phyloP scores from a whole-genome alignment of 805 yeast species.

The Lipomyces kockii region DNA sequence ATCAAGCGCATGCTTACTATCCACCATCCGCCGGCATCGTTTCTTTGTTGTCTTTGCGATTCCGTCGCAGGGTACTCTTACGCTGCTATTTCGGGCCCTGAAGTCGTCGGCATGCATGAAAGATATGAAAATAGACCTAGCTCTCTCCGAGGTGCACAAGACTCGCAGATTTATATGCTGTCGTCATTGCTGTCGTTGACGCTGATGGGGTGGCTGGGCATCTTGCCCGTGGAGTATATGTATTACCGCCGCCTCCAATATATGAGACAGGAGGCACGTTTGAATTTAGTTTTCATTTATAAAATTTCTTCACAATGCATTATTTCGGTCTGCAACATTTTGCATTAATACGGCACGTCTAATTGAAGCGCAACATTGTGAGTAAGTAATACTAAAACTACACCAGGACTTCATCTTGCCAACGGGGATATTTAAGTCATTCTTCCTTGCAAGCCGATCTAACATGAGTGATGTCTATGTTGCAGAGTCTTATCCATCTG shows the following conservation, averaged over 20 bases:
- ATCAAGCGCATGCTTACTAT: background rate
- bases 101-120: too few species aligned
- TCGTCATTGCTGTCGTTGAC: too few species aligned
- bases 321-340: background rate
- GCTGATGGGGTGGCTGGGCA: too few species aligned
- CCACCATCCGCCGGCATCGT: constrained; percentile 9
- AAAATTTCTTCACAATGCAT: background rate
- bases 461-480: background rate
- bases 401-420: background rate
- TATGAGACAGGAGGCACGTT: background rate
- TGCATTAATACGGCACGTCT: background rate
- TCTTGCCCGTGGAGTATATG: too few species aligned
- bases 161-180: too few species aligned
- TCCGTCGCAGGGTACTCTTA: constrained; percentile 14
- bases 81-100: too few species aligned
- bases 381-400: too few species aligned
- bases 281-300: background rate
- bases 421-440: background rate
- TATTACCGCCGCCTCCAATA: background rate
- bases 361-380: background rate
- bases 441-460: background rate
- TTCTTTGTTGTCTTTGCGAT: constrained; percentile 23
- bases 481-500: background rate
- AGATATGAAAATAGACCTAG: too few species aligned
- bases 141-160: too few species aligned